These are phyloP conservation scores for Scutellaria barbata DNA, from an alignment of 257 asterid species.

Conservation along the genomic window DNA sequence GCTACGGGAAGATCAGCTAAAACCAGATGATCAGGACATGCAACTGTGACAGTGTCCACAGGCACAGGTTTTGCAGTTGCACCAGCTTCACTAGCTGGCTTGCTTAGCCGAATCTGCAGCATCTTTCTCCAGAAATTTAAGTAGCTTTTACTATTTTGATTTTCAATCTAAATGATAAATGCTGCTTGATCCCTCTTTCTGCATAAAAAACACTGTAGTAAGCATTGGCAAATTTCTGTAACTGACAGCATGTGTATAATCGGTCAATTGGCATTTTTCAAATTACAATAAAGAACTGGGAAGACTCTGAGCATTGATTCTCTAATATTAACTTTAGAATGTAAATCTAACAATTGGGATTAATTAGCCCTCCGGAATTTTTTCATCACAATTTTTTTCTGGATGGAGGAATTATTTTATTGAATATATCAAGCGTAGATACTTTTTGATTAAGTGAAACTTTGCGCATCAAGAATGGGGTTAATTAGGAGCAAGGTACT, in stretches of 20 bases:
- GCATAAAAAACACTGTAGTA: constrained; percentile 12
- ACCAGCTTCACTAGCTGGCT: constrained; percentile 77
- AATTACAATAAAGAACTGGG: constrained; percentile 3
- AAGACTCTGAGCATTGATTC: background rate
- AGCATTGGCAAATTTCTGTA: constrained; percentile 21
- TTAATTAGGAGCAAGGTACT: no score
- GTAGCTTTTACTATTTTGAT: background rate
- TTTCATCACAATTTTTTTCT: background rate
- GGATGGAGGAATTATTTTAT: no score
- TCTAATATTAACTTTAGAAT: background rate
- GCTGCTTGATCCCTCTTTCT: constrained; percentile 27
- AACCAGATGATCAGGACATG: constrained; percentile 96
- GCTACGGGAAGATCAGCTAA: constrained; percentile 98
- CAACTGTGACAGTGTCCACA: constrained; percentile 79
- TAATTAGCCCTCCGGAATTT: background rate
- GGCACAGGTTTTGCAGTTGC: constrained; percentile 62
- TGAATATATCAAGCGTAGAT: background rate
- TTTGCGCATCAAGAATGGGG: background rate
- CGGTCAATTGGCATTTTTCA: background rate
- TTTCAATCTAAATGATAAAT: constrained; percentile 20
- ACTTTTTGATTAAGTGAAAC: background rate
- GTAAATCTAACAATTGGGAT: no score
- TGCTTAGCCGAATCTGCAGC: constrained; percentile 97
- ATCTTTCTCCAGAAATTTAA: constrained; percentile 41
- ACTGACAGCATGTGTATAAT: background rate